Conservation (phyloP, 139 green algal genomes). For the Coccomyxa sp. region DNA sequence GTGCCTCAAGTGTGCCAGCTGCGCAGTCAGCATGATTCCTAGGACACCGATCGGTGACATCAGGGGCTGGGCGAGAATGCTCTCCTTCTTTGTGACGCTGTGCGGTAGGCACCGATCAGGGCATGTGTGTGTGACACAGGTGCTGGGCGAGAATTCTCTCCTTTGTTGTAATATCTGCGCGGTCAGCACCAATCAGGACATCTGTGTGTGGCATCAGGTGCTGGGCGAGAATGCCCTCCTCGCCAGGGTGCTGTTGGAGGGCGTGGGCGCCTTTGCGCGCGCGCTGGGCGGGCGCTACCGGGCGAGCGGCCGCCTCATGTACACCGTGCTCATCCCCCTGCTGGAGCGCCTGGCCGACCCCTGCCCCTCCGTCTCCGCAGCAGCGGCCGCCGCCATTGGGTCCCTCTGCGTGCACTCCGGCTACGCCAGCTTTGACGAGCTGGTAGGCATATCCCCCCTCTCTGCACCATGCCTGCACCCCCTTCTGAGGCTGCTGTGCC, state of each 20-base stretch:
- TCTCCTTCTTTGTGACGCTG: too few relatives aligned
- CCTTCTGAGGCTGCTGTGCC: too few relatives aligned
- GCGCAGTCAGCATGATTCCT: too few relatives aligned
- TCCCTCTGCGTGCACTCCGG: slow-evolving; percentile 48
- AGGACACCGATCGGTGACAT: too few relatives aligned
- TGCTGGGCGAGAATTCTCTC: too few relatives aligned
- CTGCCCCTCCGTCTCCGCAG: slow-evolving; percentile 41
- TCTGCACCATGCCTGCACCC: not conserved
- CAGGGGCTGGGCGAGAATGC: too few relatives aligned
- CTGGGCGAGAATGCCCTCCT: slow-evolving; percentile 67
- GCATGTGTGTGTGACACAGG: too few relatives aligned
- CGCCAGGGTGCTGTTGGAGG: slow-evolving; percentile 45
- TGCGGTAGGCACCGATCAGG: too few relatives aligned
- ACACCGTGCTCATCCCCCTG: slow-evolving; percentile 57
- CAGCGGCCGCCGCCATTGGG: slow-evolving; percentile 35
- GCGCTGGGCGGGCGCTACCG: slow-evolving; percentile 43
- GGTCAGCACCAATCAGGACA: too few relatives aligned
- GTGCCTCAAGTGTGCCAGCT: too few relatives aligned
- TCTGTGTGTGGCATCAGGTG: too few relatives aligned
- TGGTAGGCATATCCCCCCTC: not conserved
- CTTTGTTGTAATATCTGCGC: too few relatives aligned
- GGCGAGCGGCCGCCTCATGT: slow-evolving; percentile 39
- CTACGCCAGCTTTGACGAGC: slow-evolving; percentile 23
- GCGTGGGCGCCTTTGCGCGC: slow-evolving; percentile 36
- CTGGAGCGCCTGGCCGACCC: slow-evolving; percentile 69